A percentile compares a stretch with the other conserved stretches of the same genome.
Conservation (phyloP, 331 rosid genomes). For the Ulmus americana region DNA sequence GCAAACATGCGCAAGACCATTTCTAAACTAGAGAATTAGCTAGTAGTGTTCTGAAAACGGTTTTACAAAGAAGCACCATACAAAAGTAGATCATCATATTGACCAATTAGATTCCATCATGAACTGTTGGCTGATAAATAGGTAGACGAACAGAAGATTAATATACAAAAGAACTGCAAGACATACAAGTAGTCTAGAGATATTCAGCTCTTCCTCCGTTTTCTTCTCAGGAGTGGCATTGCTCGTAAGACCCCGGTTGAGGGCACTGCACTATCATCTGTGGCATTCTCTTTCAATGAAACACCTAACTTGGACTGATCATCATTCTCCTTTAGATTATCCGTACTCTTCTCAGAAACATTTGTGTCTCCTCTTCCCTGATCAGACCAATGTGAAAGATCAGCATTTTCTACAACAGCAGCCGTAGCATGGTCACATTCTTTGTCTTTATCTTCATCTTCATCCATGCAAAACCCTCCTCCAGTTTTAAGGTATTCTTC, state of each 20-base stretch:
- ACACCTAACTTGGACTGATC: conserved; percentile 24
- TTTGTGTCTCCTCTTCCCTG: conserved; percentile 14
- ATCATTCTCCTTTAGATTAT: conserved; percentile 12
- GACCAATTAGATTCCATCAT: too few relatives aligned
- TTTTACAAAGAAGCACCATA: too few relatives aligned
- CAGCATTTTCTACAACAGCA: conserved; percentile 16
- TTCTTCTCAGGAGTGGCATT: conserved; percentile 65
- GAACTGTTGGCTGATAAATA: not conserved
- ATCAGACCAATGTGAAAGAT: conserved; percentile 25
- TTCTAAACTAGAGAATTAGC: too few relatives aligned
- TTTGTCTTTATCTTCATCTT: conserved; percentile 32
- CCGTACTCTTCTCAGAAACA: conserved; percentile 16
- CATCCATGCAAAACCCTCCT: conserved; percentile 63
- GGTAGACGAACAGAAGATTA: not conserved
- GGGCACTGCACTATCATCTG: conserved; percentile 18
- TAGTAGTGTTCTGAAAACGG: too few relatives aligned
- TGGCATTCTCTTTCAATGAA: conserved; percentile 25
- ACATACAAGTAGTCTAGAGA: not conserved
- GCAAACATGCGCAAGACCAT: too few relatives aligned
- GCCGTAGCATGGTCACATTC: conserved; percentile 15
- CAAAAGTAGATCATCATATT: too few relatives aligned
- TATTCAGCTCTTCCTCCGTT: conserved; percentile 46
- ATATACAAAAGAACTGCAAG: not conserved
- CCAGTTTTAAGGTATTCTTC: conserved; percentile 42
- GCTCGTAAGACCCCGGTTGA: conserved; percentile 41